Percentiles rank a stretch among this genome's conserved stretches.
Conservation (phyloP, 345 rosid species). For the Heritiera fomes region DNA sequence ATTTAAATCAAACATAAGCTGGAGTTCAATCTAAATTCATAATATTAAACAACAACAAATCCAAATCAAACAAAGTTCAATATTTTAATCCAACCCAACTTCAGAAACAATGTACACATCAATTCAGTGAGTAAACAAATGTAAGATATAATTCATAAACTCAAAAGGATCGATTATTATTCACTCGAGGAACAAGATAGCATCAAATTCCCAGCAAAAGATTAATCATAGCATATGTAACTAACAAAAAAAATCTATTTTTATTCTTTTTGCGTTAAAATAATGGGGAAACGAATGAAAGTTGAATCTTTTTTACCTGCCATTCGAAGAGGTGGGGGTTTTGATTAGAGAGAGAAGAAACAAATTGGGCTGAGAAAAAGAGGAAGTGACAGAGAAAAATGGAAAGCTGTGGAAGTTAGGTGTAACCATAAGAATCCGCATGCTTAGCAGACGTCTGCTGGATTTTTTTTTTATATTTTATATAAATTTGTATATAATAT, state of each 20-base stretch:
- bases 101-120: background rate
- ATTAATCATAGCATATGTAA: background rate
- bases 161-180: background rate
- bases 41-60: background rate
- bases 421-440: background rate
- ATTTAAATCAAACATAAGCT: background rate
- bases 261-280: background rate
- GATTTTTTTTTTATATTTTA: too few species aligned
- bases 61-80: background rate
- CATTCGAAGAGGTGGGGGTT: conserved; percentile 11
- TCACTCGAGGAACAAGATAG: background rate
- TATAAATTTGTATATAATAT: too few species aligned
- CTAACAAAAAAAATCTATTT: too few species aligned
- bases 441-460: too few species aligned
- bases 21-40: background rate
- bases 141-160: background rate
- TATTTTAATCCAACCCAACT: conserved; percentile 10
- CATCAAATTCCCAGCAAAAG: conserved; percentile 3
- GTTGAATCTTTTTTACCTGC: background rate
- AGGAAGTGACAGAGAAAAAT: background rate
- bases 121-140: background rate
- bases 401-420: background rate
- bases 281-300: background rate
- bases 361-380: background rate
- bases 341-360: background rate